Conservation (phyloP, 495 filamentous ascomycete species). For the Cladorrhinum samala region DNA sequence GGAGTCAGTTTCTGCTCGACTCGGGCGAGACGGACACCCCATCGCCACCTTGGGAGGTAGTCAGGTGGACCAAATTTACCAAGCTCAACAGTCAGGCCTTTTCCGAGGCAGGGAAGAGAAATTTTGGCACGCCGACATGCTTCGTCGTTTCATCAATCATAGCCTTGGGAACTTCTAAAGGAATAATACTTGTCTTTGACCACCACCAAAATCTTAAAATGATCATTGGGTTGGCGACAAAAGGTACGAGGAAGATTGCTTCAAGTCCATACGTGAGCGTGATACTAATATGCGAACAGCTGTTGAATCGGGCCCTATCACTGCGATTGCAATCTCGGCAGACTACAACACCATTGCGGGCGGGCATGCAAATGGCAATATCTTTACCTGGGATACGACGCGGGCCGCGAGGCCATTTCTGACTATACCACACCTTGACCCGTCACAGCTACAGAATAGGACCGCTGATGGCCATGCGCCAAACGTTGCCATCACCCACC, state of each 20-base stretch:
- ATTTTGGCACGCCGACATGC: conserved; percentile 87
- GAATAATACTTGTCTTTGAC: conserved; percentile 90
- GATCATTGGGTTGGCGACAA: conserved; percentile 90
- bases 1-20: conserved; percentile 51
- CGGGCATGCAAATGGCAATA: conserved; percentile 83
- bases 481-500: conserved; percentile 70
- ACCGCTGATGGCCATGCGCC: conserved; percentile 75
- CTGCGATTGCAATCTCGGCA: conserved; percentile 82
- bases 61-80: conserved; percentile 89
- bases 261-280: not conserved
- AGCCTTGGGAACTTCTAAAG: conserved; percentile 87
- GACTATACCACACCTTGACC: conserved; percentile 70
- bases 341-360: conserved; percentile 87
- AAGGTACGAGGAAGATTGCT: conserved; percentile 52
- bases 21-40: conserved; percentile 57
- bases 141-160: conserved; percentile 85
- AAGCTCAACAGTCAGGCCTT: conserved; percentile 85
- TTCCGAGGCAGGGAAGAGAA: conserved; percentile 90
- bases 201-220: conserved; percentile 91
- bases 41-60: conserved; percentile 87
- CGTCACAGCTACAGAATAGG: conserved; percentile 56
- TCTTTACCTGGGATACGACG: conserved; percentile 94
- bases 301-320: conserved; percentile 83
- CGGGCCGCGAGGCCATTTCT: conserved; percentile 80
- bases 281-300: conserved; percentile 46